Base-by-base conservation (phyloP, 768 basidiomycete genomes). In the Pulveroboletus sp. region DNA sequence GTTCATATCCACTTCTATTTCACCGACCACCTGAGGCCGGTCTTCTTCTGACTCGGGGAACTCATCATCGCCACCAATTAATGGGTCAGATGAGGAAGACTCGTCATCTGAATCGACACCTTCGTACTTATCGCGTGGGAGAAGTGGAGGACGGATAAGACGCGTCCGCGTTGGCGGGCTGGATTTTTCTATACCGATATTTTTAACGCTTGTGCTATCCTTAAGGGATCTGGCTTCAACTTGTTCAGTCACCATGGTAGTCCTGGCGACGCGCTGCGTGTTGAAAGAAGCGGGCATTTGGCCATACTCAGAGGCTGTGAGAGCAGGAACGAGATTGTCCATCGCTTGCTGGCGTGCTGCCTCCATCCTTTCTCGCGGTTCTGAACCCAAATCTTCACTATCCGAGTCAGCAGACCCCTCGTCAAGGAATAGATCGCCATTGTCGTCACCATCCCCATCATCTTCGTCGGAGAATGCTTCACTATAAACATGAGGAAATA, bases 21-120 rank as follows among this genome's bases (percentile, higher is more conserved):
- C 88, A 14, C 85, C 89, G 2, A 89, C 82, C 4, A 94, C 77
- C 58, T 87, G 83, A 0, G 92, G 91, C n/a, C 73, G 72, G 43
- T 93, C 91, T 48, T 91, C 88, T 37, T 89, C 92, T 5, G 77
- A 80, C 47, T 87, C 87, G 8, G 66, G 69, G 30, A 76, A 72
- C 43, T 79, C 81, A 1, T 71, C 75, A 5, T 71, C 76, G 14
- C 56, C 65, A 14, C 65, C 65, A n/a, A 55, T 57, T 13, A 67
- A 67, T 14, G 65, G 72, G 17, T 72, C 77, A 31, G 83, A 86
- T 41, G 82, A 81, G 46, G 86, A 84, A 1, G 81, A 84, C 58
- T 92, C 90, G 55, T 93, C 91, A 58, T 93, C 92, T 2, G 93
- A 96, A 63, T 95, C 82, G 26, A 89, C 91, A 2, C 96, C 96